A percentile compares a stretch with the other conserved stretches of the same genome.
phyloP scores from a whole-genome alignment of 768 basidiomycete species.

The Baorangia bicolor region DNA sequence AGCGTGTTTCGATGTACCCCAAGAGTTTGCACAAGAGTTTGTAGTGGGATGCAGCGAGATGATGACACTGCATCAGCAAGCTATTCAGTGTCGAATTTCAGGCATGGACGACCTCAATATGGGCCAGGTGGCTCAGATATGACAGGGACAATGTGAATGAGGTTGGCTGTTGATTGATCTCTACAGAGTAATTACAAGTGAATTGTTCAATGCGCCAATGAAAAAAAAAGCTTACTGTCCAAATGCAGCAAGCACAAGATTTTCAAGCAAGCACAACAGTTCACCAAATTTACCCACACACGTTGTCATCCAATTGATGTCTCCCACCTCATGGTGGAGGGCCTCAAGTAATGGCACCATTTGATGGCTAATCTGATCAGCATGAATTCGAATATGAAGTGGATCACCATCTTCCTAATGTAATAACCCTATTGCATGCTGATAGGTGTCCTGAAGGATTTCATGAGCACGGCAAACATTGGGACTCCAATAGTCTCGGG shows the following conservation, averaged over 20 bases:
- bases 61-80: not conserved
- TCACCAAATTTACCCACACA: not conserved
- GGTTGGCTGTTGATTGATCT: no score
- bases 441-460: slow-evolving; percentile 1
- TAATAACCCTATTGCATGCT: slow-evolving; percentile 2
- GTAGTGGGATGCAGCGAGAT: not conserved
- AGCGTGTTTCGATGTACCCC: slow-evolving; percentile 20
- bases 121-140: not conserved
- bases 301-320: not conserved
- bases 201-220: no score
- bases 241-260: not conserved
- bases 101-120: not conserved
- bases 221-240: not conserved
- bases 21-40: slow-evolving; percentile 1
- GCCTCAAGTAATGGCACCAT: slow-evolving; percentile 7
- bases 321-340: slow-evolving; percentile 3
- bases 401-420: slow-evolving; percentile 13
- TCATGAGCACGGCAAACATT: slow-evolving; percentile 13
- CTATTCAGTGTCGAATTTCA: not conserved
- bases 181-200: not conserved
- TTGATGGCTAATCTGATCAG: slow-evolving; percentile 10
- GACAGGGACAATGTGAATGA: no score
- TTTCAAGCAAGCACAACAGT: not conserved
- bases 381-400: slow-evolving; percentile 12
- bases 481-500: slow-evolving; percentile 4